These are phyloP conservation scores for Geotrichum klebahnii DNA, from an alignment of 1,139 yeast species.

Conservation along the genomic window DNA sequence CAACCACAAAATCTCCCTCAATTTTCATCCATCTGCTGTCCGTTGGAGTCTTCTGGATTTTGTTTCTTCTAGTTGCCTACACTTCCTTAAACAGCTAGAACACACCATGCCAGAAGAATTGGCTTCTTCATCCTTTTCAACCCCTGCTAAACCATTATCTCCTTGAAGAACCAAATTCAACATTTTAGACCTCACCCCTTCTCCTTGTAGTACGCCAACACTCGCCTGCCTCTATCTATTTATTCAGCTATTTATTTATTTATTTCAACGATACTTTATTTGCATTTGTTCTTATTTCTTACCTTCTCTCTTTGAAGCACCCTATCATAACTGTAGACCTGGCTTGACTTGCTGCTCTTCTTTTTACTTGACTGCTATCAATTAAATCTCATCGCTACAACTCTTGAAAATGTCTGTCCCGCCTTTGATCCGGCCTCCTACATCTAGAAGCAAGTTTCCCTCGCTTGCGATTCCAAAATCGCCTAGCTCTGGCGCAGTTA, in stretches of 20 bases:
- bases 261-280: not conserved
- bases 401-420: too few relatives aligned
- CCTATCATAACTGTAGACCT: too few relatives aligned
- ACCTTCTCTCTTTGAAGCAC: too few relatives aligned
- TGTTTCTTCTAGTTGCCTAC: not conserved
- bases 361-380: not conserved
- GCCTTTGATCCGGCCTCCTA: too few relatives aligned
- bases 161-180: not conserved
- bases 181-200: too few relatives aligned
- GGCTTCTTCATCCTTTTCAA: not conserved
- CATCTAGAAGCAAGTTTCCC: too few relatives aligned
- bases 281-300: too few relatives aligned
- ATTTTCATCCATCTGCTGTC: not conserved
- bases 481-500: not conserved
- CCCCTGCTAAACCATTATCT: not conserved
- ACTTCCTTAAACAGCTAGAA: not conserved
- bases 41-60: not conserved
- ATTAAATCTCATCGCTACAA: not conserved
- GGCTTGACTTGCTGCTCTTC: too few relatives aligned
- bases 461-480: too few relatives aligned
- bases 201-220: too few relatives aligned
- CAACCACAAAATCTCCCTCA: conserved; percentile 3
- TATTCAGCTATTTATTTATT: conserved; percentile 7
- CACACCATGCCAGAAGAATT: conserved; percentile 1
- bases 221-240: too few relatives aligned